Percentiles rank a stretch among this genome's conserved stretches.
Conservation (phyloP, 140 eudicot species). For the Anethum foeniculum region DNA sequence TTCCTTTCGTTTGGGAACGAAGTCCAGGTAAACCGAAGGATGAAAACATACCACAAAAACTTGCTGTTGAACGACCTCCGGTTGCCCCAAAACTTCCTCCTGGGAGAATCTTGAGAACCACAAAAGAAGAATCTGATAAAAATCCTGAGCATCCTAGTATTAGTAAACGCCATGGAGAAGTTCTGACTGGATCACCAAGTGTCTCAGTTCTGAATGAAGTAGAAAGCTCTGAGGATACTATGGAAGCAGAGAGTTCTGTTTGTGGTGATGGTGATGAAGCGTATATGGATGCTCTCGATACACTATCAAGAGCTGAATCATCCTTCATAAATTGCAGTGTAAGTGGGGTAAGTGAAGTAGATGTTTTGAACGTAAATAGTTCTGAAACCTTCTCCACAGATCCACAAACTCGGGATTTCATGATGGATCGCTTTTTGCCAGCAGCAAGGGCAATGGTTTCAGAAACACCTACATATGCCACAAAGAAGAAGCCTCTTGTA, state of each 20-base stretch:
- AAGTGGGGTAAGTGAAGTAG: slow-evolving; percentile 45
- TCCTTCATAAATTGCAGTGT: slow-evolving; percentile 46
- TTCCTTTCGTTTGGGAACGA: slow-evolving; percentile 77
- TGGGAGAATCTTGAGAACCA: slow-evolving; percentile 31
- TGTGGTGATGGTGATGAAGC: slow-evolving; percentile 35
- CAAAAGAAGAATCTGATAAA: slow-evolving; percentile 21
- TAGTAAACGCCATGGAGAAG: slow-evolving; percentile 11
- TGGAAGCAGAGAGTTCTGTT: slow-evolving; percentile 25
- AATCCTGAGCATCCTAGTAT: slow-evolving; percentile 6
- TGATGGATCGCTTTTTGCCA: slow-evolving; percentile 75
- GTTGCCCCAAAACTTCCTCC: slow-evolving; percentile 65
- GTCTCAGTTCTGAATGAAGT: slow-evolving; percentile 5
- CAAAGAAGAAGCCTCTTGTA: slow-evolving; percentile 26
- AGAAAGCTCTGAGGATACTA: slow-evolving; percentile 21
- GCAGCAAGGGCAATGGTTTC: slow-evolving; percentile 80
- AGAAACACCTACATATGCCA: slow-evolving; percentile 35
- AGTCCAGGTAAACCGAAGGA: slow-evolving; percentile 73
- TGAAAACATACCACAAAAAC: slow-evolving; percentile 23
- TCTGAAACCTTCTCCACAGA: slow-evolving; percentile 35
- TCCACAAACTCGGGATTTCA: slow-evolving; percentile 44
- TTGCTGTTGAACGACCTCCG: slow-evolving; percentile 20
- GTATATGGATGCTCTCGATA: slow-evolving; percentile 56
- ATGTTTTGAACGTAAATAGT: slow-evolving; percentile 25
- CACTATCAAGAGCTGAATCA: slow-evolving; percentile 48
- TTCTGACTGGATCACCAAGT: not conserved